A percentile compares a stretch with the other conserved stretches of the same genome.
phyloP scores from a whole-genome alignment of 2,329 filamentous ascomycete species.

The Aspergillus brunneoviolaceus region DNA sequence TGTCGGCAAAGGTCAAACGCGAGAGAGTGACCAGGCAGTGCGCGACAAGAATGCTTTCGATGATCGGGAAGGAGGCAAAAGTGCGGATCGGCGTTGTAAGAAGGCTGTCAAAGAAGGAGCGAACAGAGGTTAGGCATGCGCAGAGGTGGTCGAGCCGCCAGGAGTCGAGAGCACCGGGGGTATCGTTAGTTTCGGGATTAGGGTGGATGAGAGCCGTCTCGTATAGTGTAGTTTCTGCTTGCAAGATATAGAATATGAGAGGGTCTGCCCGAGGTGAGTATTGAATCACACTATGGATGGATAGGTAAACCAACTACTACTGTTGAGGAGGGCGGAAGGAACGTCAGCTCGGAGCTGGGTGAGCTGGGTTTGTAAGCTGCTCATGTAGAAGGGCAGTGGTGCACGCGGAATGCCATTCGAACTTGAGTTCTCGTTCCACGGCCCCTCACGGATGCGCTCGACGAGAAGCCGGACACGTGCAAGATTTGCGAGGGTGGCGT shows the following conservation, averaged over 20 bases:
- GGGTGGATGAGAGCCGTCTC: background rate
- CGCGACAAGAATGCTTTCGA: background rate
- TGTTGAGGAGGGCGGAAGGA: background rate
- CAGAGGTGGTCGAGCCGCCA: background rate
- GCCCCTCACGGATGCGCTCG: conserved; percentile 3
- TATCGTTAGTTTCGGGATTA: background rate
- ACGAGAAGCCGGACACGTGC: conserved; percentile 8
- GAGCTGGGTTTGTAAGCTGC: background rate
- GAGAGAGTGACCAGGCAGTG: background rate
- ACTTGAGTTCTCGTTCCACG: conserved; percentile 1
- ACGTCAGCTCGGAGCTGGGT: background rate
- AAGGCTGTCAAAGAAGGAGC: background rate
- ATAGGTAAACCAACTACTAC: background rate
- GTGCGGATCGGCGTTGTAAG: background rate
- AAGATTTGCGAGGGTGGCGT: conserved; percentile 45
- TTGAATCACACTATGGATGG: background rate
- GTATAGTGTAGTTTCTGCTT: background rate
- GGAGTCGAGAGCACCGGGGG: background rate
- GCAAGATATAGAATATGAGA: background rate
- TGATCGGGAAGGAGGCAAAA: background rate
- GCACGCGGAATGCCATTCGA: background rate
- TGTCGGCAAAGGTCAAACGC: background rate
- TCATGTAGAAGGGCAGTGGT: background rate
- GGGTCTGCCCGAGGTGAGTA: background rate
- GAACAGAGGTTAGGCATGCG: background rate